Evolutionary conservation across 2,329 filamentous ascomycete species (phyloP).

Genomic region (Scopulariopsis brevicaulis): DNA sequence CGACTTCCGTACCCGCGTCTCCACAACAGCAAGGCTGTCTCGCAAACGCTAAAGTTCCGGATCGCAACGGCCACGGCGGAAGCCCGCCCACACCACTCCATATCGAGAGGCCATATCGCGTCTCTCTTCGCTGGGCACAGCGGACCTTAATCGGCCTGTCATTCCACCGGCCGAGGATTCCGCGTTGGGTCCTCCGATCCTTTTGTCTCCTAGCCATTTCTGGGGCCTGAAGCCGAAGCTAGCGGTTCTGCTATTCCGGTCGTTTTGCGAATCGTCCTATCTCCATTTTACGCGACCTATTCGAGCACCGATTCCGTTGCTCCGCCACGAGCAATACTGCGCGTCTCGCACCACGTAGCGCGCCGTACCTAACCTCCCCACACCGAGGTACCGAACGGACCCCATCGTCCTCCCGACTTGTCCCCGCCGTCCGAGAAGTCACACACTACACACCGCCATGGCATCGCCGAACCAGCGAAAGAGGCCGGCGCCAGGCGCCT

Average conservation of each 20-base stretch:
- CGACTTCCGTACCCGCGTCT: background rate
- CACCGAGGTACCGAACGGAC: background rate
- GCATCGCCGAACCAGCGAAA: constrained; percentile 49
- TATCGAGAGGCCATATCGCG: background rate
- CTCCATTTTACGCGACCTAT: background rate
- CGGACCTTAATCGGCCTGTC: background rate
- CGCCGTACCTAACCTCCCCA: background rate
- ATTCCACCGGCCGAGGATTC: background rate
- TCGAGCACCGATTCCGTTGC: background rate
- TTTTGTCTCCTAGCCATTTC: background rate
- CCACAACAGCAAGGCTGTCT: background rate
- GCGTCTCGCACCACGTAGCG: background rate
- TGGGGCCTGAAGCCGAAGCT: no score
- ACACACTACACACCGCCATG: constrained; percentile 19
- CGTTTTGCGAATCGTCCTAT: background rate
- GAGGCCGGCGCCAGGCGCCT: constrained; percentile 60
- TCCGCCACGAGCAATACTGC: background rate
- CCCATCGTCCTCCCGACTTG: background rate
- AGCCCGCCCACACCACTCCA: background rate
- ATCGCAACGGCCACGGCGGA: background rate
- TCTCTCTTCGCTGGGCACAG: background rate
- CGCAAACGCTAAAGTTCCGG: background rate
- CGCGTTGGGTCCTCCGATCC: background rate
- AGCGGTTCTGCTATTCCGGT: background rate
- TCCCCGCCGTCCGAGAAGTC: background rate